phyloP scores from a whole-genome alignment of 805 yeast species.

The Monosporozyma servazzii region DNA sequence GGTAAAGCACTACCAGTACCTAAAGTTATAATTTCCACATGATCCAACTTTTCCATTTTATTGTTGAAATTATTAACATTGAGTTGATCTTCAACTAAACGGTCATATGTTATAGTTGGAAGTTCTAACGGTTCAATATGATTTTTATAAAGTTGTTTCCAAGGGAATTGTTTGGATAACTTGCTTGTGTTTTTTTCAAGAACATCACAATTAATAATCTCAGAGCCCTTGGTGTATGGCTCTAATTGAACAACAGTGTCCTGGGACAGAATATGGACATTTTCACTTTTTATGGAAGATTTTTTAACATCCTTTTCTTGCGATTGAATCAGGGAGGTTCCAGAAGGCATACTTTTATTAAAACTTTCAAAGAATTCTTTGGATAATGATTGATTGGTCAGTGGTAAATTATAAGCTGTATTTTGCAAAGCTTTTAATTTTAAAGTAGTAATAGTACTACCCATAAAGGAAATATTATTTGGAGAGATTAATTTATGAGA shows the following conservation, averaged over 20 bases:
- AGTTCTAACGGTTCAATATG: conserved; percentile 25
- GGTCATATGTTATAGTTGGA: conserved; percentile 15
- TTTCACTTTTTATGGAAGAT: conserved; percentile 9
- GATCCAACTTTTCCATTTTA: conserved; percentile 34
- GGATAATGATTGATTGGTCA: conserved; percentile 22
- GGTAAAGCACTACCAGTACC: conserved; percentile 96
- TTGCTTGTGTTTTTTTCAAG: neutral
- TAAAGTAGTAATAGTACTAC: conserved; percentile 44
- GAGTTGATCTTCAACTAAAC: conserved; percentile 25
- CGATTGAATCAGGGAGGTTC: conserved; percentile 16
- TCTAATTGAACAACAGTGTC: conserved; percentile 13
- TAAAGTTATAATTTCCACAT: conserved; percentile 61
- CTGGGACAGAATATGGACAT: conserved; percentile 21
- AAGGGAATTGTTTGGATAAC: conserved; percentile 9
- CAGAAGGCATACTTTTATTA: conserved; percentile 20
- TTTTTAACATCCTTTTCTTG: conserved; percentile 13
- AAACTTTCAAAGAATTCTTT: conserved; percentile 29
- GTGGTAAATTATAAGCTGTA: conserved; percentile 33
- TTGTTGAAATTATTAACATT: conserved; percentile 26
- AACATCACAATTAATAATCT: neutral
- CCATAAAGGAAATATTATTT: conserved; percentile 48
- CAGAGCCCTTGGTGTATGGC: conserved; percentile 16
- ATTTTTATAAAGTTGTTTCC: conserved; percentile 21
- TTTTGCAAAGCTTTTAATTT: conserved; percentile 49
- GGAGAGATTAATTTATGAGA: conserved; percentile 64